phyloP scores from a whole-genome alignment of 176 grass and related monocot species.

The Raddia distichophylla region DNA sequence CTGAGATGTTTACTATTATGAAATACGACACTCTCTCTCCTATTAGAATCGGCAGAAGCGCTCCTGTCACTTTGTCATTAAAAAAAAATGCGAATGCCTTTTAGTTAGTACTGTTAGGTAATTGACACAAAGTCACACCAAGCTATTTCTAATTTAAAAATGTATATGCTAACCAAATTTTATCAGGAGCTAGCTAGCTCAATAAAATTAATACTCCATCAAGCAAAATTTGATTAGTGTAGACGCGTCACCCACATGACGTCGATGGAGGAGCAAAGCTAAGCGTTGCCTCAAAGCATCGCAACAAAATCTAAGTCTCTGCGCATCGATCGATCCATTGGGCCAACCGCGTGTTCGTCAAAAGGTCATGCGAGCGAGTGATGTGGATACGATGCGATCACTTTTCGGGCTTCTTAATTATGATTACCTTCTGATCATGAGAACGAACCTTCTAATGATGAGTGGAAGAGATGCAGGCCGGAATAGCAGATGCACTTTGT shows the following conservation, averaged over 20 bases:
- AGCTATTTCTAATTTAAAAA: background rate
- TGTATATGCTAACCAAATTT: background rate
- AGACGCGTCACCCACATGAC: background rate
- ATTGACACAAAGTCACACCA: background rate
- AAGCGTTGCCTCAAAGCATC: constrained; percentile 37
- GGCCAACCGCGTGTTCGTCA: constrained; percentile 38
- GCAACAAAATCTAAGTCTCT: constrained; percentile 45
- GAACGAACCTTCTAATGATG: constrained; percentile 46
- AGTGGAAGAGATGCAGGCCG: constrained; percentile 8
- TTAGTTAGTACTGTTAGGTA: background rate
- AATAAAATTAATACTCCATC: background rate
- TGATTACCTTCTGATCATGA: constrained; percentile 60
- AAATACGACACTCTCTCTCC: too few species aligned
- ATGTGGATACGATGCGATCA: constrained; percentile 43
- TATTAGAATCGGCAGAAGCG: too few species aligned
- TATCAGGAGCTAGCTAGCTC: too few species aligned
- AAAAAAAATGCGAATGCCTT: background rate
- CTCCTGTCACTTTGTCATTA: too few species aligned
- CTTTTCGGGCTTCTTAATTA: constrained; percentile 49
- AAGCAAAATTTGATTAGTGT: background rate
- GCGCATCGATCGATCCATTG: constrained; percentile 15
- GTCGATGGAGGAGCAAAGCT: background rate
- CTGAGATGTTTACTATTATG: background rate
- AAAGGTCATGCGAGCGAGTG: constrained; percentile 33
- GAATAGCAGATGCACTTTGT: too few species aligned